phyloP scores from a whole-genome alignment of 1,139 yeast species.

The Candida dubliniensis region DNA sequence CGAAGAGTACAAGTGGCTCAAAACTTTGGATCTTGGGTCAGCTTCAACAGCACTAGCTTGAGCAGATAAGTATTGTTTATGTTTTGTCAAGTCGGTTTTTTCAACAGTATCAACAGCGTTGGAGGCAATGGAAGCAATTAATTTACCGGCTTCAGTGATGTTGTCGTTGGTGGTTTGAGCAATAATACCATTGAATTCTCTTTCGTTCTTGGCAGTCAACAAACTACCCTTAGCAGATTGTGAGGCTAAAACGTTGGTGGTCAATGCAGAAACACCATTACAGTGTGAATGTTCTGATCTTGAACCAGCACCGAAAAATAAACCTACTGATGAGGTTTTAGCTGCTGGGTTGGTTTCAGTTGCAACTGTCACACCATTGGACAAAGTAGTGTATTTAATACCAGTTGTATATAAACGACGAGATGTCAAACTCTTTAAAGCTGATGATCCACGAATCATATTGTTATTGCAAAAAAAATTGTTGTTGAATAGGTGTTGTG shows the following conservation, averaged over 20 bases:
- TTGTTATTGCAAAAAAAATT: background rate
- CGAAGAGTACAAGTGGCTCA: constrained; percentile 74
- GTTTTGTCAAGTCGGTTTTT: constrained; percentile 35
- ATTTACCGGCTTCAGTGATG: constrained; percentile 43
- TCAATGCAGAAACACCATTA: constrained; percentile 73
- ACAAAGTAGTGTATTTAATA: constrained; percentile 67
- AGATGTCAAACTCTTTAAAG: constrained; percentile 35
- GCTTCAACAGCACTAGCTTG: constrained; percentile 47
- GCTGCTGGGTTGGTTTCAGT: constrained; percentile 62
- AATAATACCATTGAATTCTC: constrained; percentile 55
- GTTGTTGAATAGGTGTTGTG: background rate
- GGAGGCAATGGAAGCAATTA: constrained; percentile 37
- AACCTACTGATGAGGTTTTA: constrained; percentile 61
- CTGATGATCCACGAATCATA: constrained; percentile 42
- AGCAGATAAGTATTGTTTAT: constrained; percentile 36
- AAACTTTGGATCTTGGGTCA: constrained; percentile 49
- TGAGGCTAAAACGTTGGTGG: constrained; percentile 49
- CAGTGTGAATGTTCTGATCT: constrained; percentile 75
- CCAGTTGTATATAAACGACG: constrained; percentile 62
- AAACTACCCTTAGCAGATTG: constrained; percentile 46
- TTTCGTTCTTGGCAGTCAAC: constrained; percentile 44
- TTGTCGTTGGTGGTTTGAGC: constrained; percentile 51
- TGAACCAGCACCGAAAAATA: constrained; percentile 74
- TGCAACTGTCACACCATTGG: constrained; percentile 73
- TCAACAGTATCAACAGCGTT: constrained; percentile 32